phyloP scores from a whole-genome alignment of 257 asterid species.

The Pogostemon cablin region DNA sequence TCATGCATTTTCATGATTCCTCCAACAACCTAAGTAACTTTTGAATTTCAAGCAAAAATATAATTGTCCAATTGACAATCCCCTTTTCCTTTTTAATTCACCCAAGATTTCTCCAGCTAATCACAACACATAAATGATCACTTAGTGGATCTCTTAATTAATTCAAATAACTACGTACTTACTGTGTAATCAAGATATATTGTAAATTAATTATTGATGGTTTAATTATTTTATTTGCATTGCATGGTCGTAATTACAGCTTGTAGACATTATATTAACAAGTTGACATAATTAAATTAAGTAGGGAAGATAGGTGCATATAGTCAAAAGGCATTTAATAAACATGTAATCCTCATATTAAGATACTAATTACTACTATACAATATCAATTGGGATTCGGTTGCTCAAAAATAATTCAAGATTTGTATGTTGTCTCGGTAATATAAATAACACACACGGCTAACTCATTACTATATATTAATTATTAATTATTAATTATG shows the following conservation, averaged over 20 bases:
- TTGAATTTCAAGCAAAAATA: not conserved
- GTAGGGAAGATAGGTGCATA: not conserved
- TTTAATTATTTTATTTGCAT: conserved; percentile 10
- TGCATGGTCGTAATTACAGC: conserved; percentile 14
- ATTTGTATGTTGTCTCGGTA: conserved; percentile 14
- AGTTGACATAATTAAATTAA: conserved; percentile 12
- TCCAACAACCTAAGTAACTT: not conserved
- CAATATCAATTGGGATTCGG: conserved; percentile 23
- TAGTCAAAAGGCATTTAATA: conserved; percentile 20
- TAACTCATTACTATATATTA: conserved; percentile 1
- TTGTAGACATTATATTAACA: conserved; percentile 24
- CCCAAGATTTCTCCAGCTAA: not conserved
- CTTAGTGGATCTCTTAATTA: too few relatives aligned
- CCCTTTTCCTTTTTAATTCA: not conserved
- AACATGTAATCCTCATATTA: conserved; percentile 19
- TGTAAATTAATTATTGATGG: too few relatives aligned
- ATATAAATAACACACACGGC: conserved; percentile 11
- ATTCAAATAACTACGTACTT: too few relatives aligned
- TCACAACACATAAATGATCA: not conserved
- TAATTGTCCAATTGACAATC: not conserved
- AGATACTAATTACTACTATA: not conserved
- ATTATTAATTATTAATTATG: too few relatives aligned
- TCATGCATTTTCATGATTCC: conserved; percentile 3
- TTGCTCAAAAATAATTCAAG: not conserved
- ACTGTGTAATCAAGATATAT: too few relatives aligned